Conservation (phyloP, 805 yeast species). For the Candida ponderosae region DNA sequence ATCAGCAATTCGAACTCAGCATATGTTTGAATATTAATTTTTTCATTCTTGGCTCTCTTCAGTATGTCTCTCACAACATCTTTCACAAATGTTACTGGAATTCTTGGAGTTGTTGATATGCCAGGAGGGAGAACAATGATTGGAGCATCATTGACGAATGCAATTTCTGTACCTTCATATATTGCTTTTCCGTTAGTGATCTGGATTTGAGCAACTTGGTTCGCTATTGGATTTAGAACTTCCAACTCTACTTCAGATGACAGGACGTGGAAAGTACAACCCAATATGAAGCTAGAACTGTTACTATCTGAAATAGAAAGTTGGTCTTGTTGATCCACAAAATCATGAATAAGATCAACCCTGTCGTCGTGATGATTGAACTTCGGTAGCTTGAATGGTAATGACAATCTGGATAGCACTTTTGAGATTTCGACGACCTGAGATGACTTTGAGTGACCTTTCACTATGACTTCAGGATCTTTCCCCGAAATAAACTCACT, state of each 20-base stretch:
- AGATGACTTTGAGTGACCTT: slow-evolving; percentile 20
- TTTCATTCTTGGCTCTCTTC: slow-evolving; percentile 42
- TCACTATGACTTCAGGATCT: slow-evolving; percentile 21
- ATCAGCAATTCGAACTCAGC: slow-evolving; percentile 35
- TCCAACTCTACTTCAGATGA: slow-evolving; percentile 47
- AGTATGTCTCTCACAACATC: slow-evolving; percentile 44
- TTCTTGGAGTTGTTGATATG: slow-evolving; percentile 36
- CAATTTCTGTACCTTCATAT: slow-evolving; percentile 38
- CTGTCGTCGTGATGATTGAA: slow-evolving; percentile 6
- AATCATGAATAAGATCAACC: not conserved
- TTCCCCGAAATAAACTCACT: slow-evolving; percentile 33
- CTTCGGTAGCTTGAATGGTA: slow-evolving; percentile 24
- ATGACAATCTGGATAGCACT: slow-evolving; percentile 15
- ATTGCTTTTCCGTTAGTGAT: slow-evolving; percentile 40
- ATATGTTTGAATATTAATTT: slow-evolving; percentile 36
- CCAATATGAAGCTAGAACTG: slow-evolving; percentile 33
- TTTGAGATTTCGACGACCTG: slow-evolving; percentile 16
- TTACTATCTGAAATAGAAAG: slow-evolving; percentile 8
- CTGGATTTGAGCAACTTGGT: slow-evolving; percentile 34
- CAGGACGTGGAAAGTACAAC: slow-evolving; percentile 46
- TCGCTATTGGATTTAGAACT: slow-evolving; percentile 44
- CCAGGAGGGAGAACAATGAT: slow-evolving; percentile 45
- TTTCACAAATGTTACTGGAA: slow-evolving; percentile 36
- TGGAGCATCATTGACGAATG: slow-evolving; percentile 34
- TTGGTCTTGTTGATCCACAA: slow-evolving; percentile 1